Conservation (phyloP, 129 eudicot species). For the Tanacetum coccineum region DNA sequence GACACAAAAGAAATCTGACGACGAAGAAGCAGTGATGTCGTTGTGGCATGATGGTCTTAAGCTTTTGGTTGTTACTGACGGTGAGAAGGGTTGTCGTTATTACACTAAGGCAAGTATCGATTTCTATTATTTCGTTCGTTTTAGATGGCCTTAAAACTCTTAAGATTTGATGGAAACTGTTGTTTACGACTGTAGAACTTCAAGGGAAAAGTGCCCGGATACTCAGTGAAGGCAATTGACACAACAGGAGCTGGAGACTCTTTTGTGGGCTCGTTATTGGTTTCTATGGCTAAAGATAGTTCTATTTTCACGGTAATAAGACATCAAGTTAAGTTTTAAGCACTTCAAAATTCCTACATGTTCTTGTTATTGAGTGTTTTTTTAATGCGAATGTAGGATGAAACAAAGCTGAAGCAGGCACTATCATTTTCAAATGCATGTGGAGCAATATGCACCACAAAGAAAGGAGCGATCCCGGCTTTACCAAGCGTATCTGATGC, state of each 20-base stretch:
- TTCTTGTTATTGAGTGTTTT: background rate
- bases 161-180: background rate
- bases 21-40: conserved; percentile 48
- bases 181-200: conserved; percentile 36
- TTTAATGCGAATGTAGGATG: conserved; percentile 31
- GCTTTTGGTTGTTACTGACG: conserved; percentile 68
- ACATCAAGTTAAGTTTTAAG: background rate
- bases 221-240: conserved; percentile 52
- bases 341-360: background rate
- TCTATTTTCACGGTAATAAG: conserved; percentile 42
- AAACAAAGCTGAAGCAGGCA: conserved; percentile 48
- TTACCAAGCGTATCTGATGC: conserved; percentile 52
- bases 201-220: conserved; percentile 57
- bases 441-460: conserved; percentile 61
- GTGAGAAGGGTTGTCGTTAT: conserved; percentile 72
- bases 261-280: conserved; percentile 58
- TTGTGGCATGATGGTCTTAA: conserved; percentile 58
- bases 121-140: background rate
- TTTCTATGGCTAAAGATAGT: conserved; percentile 46
- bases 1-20: conserved; percentile 36
- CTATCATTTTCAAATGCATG: conserved; percentile 60
- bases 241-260: conserved; percentile 90
- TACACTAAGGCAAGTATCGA: conserved; percentile 48
- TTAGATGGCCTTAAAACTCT: background rate
- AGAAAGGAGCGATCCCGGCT: conserved; percentile 76